These are phyloP conservation scores for Pseudopithomyces maydicus DNA, from an alignment of 2,329 filamentous ascomycete genomes.

Conservation along the genomic window DNA sequence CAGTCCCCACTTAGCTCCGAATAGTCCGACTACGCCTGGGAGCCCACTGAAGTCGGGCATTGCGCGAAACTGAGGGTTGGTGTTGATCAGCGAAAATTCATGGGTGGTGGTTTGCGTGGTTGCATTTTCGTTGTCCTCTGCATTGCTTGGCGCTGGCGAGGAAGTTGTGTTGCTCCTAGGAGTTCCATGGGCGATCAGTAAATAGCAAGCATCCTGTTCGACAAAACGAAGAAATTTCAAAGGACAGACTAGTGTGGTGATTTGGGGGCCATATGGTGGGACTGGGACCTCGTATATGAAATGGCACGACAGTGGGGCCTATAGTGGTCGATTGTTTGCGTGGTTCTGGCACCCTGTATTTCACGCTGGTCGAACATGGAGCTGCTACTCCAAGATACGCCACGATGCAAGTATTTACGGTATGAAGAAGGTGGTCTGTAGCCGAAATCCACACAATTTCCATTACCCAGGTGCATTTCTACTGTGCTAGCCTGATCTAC, in stretches of 20 bases:
- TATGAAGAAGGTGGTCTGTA: no score
- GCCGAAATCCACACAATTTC: no score
- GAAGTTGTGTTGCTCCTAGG: neutral
- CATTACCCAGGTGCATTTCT: neutral
- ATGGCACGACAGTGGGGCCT: neutral
- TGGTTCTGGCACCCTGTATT: neutral
- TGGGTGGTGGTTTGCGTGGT: neutral
- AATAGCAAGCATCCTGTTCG: neutral
- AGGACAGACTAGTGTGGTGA: neutral
- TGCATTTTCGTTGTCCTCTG: neutral
- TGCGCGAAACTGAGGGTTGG: slow-evolving; percentile 7
- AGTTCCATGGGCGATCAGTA: neutral
- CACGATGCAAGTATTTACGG: no score
- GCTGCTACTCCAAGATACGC: no score
- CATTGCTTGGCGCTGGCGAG: slow-evolving; percentile 1
- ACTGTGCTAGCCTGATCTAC: neutral
- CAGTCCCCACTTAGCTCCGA: neutral
- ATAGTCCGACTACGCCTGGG: slow-evolving; percentile 25
- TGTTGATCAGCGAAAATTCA: neutral
- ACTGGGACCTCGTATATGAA: neutral
- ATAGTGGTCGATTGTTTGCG: neutral
- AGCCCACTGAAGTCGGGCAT: slow-evolving; percentile 33
- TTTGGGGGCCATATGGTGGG: neutral
- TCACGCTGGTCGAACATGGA: no score
- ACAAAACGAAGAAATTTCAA: neutral